These are phyloP conservation scores for Botrytis aclada DNA, from an alignment of 2,329 filamentous ascomycete species.

Conservation along the genomic window DNA sequence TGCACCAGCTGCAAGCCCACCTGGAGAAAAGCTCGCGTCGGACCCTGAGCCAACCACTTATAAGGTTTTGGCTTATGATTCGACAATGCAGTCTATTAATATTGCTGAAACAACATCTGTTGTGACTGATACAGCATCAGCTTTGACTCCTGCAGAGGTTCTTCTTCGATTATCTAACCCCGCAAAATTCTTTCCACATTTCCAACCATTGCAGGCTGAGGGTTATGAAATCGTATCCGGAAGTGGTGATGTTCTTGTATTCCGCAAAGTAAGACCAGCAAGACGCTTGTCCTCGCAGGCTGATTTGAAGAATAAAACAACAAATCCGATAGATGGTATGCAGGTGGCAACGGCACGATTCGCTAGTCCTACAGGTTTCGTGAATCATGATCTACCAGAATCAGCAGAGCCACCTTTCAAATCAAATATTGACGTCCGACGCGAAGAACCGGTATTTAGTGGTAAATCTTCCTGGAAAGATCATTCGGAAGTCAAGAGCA, in stretches of 20 bases:
- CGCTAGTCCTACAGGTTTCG: slow-evolving; percentile 62
- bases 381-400: slow-evolving; percentile 54
- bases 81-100: slow-evolving; percentile 54
- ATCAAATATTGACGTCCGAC: slow-evolving; percentile 45
- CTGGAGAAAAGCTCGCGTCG: background rate
- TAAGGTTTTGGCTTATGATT: slow-evolving; percentile 66
- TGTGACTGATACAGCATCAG: slow-evolving; percentile 46
- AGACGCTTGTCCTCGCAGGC: slow-evolving; percentile 23
- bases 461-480: slow-evolving; percentile 39
- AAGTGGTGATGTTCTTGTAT: slow-evolving; percentile 60
- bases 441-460: slow-evolving; percentile 49
- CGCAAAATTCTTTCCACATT: slow-evolving; percentile 62
- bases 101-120: slow-evolving; percentile 59
- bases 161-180: slow-evolving; percentile 60
- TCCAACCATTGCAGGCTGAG: slow-evolving; percentile 54
- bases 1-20: background rate
- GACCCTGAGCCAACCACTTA: slow-evolving; percentile 44
- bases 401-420: slow-evolving; percentile 42
- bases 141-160: slow-evolving; percentile 57
- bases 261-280: slow-evolving; percentile 54
- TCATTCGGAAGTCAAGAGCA: slow-evolving; percentile 31
- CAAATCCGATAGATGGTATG: slow-evolving; percentile 55
- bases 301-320: slow-evolving; percentile 24
- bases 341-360: slow-evolving; percentile 53
- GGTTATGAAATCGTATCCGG: slow-evolving; percentile 68